Conservation (phyloP, 768 basidiomycete genomes). For the Tulasnella sp. region DNA sequence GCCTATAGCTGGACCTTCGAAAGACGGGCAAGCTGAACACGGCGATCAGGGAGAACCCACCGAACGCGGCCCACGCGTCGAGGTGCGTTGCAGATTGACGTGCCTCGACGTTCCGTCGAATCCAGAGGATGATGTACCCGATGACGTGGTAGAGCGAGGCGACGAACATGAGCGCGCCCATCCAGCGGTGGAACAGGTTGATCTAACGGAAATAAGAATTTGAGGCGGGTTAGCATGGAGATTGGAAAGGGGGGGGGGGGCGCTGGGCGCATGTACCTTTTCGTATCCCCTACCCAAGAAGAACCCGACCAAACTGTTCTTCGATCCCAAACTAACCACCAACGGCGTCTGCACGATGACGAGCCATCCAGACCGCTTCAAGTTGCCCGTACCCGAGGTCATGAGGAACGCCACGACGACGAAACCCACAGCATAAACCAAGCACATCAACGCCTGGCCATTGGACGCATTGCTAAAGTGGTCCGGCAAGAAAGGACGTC, state of each 20-base stretch:
- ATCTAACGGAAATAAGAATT: conserved; percentile 50
- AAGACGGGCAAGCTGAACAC: conserved; percentile 57
- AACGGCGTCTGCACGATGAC: conserved; percentile 51
- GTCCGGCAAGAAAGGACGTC: conserved; percentile 40
- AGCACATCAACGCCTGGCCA: conserved; percentile 46
- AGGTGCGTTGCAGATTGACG: conserved; percentile 39
- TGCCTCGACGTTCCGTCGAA: conserved; percentile 35
- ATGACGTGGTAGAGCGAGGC: conserved; percentile 57
- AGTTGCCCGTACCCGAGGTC: conserved; percentile 50
- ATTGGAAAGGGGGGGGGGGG: too few relatives aligned
- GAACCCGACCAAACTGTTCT: conserved; percentile 26
- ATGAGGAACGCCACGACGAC: conserved; percentile 49
- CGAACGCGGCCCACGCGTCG: conserved; percentile 52
- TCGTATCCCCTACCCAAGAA: conserved; percentile 25
- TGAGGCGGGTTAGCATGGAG: background rate
- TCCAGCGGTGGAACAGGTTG: conserved; percentile 71
- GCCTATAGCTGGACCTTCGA: conserved; percentile 55
- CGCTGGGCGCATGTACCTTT: background rate
- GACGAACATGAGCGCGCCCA: conserved; percentile 55
- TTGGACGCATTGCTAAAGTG: conserved; percentile 45
- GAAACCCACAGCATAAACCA: conserved; percentile 44
- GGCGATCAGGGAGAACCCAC: conserved; percentile 52
- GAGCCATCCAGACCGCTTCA: conserved; percentile 51
- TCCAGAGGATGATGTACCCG: conserved; percentile 47
- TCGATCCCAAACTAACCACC: conserved; percentile 20